Evolutionary conservation across 1,139 yeast species (phyloP), one percentile per base, ranked within the genome.

Genomic region (Dujonia santamariae): DNA sequence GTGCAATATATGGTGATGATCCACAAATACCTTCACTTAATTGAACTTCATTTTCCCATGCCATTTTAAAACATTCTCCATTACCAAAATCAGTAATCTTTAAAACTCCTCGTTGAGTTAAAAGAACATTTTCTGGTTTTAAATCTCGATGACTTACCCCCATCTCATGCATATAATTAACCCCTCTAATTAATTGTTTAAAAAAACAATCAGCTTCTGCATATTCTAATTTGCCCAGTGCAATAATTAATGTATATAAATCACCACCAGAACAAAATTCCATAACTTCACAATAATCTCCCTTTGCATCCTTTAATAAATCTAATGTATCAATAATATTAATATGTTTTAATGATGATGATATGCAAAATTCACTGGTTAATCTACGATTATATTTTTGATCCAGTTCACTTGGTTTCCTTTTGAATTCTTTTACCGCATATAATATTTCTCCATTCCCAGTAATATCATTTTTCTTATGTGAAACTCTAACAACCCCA

Each of bases 231-330:
- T 82, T 85, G 14, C 95, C 96, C 16, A 88, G 76, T 1, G 95
- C 83, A 35, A 87, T 75, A 45, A 92, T 85, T 39, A 88, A 67
- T 1, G 96, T 82, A 58, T 85, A 92, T 41, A 92, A 66, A 56
- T 92, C 97, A 36, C 98, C 98, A 25, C 97, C 97, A 1, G 90
- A 75, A 56, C 97, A 92, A 51, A 78, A 92, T 62, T 92, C 97
- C 96, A 92, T 87, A 32, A 92, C 97, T 61, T 88, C 96, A 56
- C 95, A 88, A 57, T 84, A 92, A 47, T 85, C 96, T 25, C 96
- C 96, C 48, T 85, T 84, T 16, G 90, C 86, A 59, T 90, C 97
- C 56, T 85, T 85, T 59, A 90, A 71, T 36, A 92, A 64, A 56
- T 92, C 98, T 42, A 85, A 71, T 1, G 96, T 87, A 47, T 80